Conservation (phyloP, 345 rosid genomes). For the Pistacia vera region DNA sequence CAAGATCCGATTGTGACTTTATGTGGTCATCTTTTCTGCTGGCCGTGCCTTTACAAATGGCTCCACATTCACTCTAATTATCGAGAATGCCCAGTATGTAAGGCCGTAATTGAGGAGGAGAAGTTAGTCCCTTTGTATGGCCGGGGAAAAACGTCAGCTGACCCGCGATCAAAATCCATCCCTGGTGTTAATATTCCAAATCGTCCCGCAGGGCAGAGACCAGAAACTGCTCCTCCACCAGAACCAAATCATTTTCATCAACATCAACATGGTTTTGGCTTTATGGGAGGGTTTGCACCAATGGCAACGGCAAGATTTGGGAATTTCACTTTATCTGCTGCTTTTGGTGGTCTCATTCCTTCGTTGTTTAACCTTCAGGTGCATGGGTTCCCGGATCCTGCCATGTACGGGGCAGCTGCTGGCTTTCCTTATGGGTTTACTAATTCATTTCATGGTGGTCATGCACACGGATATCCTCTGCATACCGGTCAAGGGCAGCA, state of each 20-base stretch:
- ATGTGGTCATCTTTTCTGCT: slow-evolving; percentile 97
- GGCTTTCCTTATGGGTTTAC: slow-evolving; percentile 76
- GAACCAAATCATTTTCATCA: slow-evolving; percentile 72
- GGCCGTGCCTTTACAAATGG: slow-evolving; percentile 99
- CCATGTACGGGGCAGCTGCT: slow-evolving; percentile 77
- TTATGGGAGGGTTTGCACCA: slow-evolving; percentile 88
- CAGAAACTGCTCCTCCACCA: slow-evolving; percentile 92
- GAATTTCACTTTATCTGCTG: slow-evolving; percentile 77
- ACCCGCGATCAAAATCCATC: slow-evolving; percentile 84
- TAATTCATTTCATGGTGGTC: slow-evolving; percentile 74
- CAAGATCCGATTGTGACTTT: slow-evolving; percentile 98
- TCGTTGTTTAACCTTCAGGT: slow-evolving; percentile 79
- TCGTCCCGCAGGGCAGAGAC: slow-evolving; percentile 97
- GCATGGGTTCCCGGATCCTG: slow-evolving; percentile 81
- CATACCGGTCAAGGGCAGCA: slow-evolving; percentile 76
- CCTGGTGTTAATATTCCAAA: slow-evolving; percentile 84
- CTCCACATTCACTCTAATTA: slow-evolving; percentile 81
- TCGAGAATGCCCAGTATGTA: slow-evolving; percentile 91
- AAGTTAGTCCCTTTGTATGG: slow-evolving; percentile 95
- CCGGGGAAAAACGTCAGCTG: slow-evolving; percentile 80
- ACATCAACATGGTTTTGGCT: slow-evolving; percentile 66
- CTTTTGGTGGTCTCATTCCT: slow-evolving; percentile 89
- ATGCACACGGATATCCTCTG: slow-evolving; percentile 57
- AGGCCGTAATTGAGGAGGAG: slow-evolving; percentile 84
- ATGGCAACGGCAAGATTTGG: slow-evolving; percentile 73